Percentiles rank a stretch among this genome's conserved stretches.
phyloP scores from a whole-genome alignment of 78 protist genomes.

The Guillardia theta region DNA sequence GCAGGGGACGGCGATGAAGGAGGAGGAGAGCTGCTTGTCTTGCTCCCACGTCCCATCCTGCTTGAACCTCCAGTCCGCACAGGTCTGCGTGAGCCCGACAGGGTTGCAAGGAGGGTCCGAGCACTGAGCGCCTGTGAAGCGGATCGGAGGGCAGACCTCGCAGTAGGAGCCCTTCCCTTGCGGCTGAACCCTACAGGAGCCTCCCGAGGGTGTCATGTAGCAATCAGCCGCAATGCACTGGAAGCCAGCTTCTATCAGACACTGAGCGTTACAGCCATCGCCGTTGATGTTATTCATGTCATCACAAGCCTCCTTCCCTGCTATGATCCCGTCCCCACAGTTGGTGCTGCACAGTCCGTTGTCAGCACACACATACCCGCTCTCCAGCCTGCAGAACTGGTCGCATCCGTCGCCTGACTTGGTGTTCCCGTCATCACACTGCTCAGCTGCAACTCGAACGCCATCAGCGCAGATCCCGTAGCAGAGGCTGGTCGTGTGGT shows the following conservation, averaged over 20 bases:
- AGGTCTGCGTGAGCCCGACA: neutral
- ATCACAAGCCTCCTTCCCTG: neutral
- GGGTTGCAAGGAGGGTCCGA: constrained; percentile 28
- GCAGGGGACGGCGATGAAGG: no score
- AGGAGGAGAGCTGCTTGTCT: no score
- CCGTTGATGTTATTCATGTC: neutral
- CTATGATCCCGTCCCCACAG: neutral
- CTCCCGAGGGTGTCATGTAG: no score
- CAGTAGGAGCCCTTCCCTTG: neutral
- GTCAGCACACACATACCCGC: neutral
- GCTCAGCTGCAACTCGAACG: neutral
- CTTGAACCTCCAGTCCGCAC: neutral
- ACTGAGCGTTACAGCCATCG: neutral
- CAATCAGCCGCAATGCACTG: neutral
- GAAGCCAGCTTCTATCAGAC: neutral
- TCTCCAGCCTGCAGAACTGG: neutral
- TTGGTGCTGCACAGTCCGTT: neutral
- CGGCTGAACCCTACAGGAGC: neutral
- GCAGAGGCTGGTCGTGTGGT: neutral
- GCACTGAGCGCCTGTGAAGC: neutral
- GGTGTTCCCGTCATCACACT: neutral
- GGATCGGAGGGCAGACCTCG: constrained; percentile 18
- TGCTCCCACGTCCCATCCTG: neutral
- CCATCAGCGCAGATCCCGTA: neutral
- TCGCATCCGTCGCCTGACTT: neutral